A percentile compares a stretch with the other conserved stretches of the same genome.
Conservation (phyloP, 352 stramenopile species). For the Pilasporangium apinafurcum region DNA sequence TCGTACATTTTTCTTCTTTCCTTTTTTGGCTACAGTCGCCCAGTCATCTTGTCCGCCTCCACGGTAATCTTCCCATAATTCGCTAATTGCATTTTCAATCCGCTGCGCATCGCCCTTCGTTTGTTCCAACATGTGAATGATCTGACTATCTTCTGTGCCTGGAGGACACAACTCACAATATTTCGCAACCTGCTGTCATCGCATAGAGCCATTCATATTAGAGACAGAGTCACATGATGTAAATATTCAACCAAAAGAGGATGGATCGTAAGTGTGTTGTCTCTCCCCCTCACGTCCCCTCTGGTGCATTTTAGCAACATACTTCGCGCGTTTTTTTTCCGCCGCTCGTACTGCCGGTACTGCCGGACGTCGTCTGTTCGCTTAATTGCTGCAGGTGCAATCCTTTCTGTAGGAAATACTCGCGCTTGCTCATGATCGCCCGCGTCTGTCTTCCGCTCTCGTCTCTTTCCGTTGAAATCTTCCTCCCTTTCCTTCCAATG, state of each 20-base stretch:
- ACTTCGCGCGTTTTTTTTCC: conserved; percentile 59
- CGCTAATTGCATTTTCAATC: conserved; percentile 72
- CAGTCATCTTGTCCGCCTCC: conserved; percentile 56
- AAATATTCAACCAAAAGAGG: not conserved
- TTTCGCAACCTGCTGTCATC: conserved; percentile 41
- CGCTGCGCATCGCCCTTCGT: conserved; percentile 65
- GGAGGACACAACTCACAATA: conserved; percentile 78
- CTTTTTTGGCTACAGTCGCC: conserved; percentile 77
- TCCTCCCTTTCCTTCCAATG: too few relatives aligned
- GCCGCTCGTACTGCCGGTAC: conserved; percentile 6
- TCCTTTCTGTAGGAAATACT: conserved; percentile 79
- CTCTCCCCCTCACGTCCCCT: not conserved
- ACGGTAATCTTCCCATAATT: conserved; percentile 81
- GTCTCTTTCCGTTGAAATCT: too few relatives aligned
- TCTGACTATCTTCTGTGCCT: conserved; percentile 71
- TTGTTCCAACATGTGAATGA: conserved; percentile 59
- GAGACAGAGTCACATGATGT: not conserved
- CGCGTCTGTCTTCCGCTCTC: too few relatives aligned
- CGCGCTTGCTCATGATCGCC: conserved; percentile 84
- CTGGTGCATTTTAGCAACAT: conserved; percentile 1
- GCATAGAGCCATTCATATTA: not conserved
- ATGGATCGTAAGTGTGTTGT: not conserved
- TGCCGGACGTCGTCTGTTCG: conserved; percentile 36
- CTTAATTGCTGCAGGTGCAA: conserved; percentile 74
- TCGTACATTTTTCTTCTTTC: conserved; percentile 61